phyloP scores from a whole-genome alignment of 371 early-diverging fungal genomes.

The Apophysomyces sp. region DNA sequence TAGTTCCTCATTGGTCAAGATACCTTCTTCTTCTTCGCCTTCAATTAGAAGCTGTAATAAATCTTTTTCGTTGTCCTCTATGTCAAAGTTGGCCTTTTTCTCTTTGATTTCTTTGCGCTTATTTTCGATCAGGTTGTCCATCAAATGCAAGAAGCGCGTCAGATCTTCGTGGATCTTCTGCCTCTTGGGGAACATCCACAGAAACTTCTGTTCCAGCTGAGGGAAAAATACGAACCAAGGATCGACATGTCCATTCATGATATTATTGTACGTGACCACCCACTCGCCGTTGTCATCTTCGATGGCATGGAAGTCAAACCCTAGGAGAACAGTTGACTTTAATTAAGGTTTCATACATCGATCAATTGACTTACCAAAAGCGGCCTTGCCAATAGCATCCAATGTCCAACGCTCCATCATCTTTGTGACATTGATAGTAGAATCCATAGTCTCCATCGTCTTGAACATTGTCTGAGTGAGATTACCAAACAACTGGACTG shows the following conservation, averaged over 20 bases:
- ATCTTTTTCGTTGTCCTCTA: slow-evolving; percentile 34
- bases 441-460: slow-evolving; percentile 5
- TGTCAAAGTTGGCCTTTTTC: neutral
- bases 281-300: slow-evolving; percentile 7
- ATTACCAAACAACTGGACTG: slow-evolving; percentile 22
- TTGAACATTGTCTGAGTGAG: slow-evolving; percentile 13
- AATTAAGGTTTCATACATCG: too few relatives aligned
- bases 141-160: slow-evolving; percentile 27
- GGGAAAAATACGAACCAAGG: slow-evolving; percentile 47
- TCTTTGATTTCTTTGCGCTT: slow-evolving; percentile 24
- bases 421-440: slow-evolving; percentile 10
- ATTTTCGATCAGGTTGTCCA: slow-evolving; percentile 38
- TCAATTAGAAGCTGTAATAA: slow-evolving; percentile 47
- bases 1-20: slow-evolving; percentile 28
- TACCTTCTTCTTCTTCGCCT: slow-evolving; percentile 14
- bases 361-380: slow-evolving; percentile 38
- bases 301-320: slow-evolving; percentile 21
- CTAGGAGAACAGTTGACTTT: neutral
- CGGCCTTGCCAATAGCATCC: slow-evolving; percentile 32
- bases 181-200: slow-evolving; percentile 27
- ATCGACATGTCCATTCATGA: slow-evolving; percentile 14
- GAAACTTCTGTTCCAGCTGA: slow-evolving; percentile 30
- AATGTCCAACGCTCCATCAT: neutral
- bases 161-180: slow-evolving; percentile 27
- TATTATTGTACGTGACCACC: slow-evolving; percentile 14